These are phyloP conservation scores for Aphanomyces invadans DNA, from an alignment of 352 stramenopile genomes.

Conservation along the genomic window DNA sequence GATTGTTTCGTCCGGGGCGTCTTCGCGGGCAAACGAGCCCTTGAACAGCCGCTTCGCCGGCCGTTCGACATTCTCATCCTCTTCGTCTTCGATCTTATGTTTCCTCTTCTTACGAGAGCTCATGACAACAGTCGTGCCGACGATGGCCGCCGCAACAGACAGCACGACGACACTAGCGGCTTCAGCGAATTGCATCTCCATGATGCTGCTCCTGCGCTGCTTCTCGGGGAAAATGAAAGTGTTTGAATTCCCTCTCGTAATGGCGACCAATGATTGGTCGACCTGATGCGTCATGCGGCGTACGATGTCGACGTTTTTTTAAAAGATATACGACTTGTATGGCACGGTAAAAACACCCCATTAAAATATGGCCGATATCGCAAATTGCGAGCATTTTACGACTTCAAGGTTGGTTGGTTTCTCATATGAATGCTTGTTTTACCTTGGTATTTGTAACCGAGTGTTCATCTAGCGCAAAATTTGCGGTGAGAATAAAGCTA, in stretches of 20 bases:
- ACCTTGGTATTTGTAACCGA: background rate
- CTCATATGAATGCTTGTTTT: background rate
- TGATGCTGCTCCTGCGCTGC: background rate
- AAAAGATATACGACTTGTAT: background rate
- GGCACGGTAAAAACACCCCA: background rate
- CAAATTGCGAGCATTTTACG: background rate
- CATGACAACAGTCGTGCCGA: conserved; percentile 14
- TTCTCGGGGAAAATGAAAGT: conserved; percentile 1
- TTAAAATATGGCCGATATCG: background rate
- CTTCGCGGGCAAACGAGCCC: background rate
- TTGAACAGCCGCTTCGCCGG: background rate
- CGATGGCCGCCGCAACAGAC: conserved; percentile 7
- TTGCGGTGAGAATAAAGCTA: background rate
- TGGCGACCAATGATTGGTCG: background rate
- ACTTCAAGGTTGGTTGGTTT: background rate
- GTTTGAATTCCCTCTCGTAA: background rate
- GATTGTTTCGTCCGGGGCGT: conserved; percentile 12
- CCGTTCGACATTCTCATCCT: conserved; percentile 3
- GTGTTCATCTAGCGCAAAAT: too few species aligned
- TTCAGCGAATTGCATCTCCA: conserved; percentile 5
- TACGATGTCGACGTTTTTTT: background rate
- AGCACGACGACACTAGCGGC: conserved; percentile 1
- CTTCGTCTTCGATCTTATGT: conserved; percentile 15
- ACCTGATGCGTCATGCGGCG: background rate
- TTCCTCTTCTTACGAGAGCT: conserved; percentile 5